Evolutionary conservation across 345 rosid species (phyloP).

Genomic region (Pistacia vera): DNA sequence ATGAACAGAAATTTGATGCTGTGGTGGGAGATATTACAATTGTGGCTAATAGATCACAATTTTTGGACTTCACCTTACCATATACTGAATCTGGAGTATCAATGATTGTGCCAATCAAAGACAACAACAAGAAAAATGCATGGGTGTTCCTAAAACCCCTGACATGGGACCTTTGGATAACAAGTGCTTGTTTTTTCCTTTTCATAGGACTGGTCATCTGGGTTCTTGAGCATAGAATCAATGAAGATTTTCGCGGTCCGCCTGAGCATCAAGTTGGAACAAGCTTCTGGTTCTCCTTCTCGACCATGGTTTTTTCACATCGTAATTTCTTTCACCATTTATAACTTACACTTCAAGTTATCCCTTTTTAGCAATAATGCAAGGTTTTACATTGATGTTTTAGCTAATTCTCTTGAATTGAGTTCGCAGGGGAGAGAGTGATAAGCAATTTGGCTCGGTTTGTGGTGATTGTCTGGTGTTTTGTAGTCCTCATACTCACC

Average conservation of each 20-base stretch:
- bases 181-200: slow-evolving; percentile 49
- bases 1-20: slow-evolving; percentile 47
- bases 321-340: slow-evolving; percentile 7
- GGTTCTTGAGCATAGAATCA: slow-evolving; percentile 68
- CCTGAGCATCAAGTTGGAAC: slow-evolving; percentile 36
- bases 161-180: slow-evolving; percentile 61
- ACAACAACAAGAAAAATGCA: slow-evolving; percentile 36
- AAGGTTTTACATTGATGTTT: neutral
- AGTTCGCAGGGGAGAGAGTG: slow-evolving; percentile 59
- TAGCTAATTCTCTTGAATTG: neutral
- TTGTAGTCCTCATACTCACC: slow-evolving; percentile 59
- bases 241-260: slow-evolving; percentile 64
- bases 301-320: slow-evolving; percentile 57
- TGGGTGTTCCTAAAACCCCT: slow-evolving; percentile 75
- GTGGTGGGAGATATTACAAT: slow-evolving; percentile 70
- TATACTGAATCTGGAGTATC: slow-evolving; percentile 67
- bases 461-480: slow-evolving; percentile 61
- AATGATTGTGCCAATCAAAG: slow-evolving; percentile 60
- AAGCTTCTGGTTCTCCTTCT: slow-evolving; percentile 40
- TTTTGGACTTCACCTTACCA: slow-evolving; percentile 69
- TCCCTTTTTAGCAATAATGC: too few relatives aligned
- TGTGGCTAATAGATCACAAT: slow-evolving; percentile 37
- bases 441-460: slow-evolving; percentile 44
- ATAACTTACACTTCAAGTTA: too few relatives aligned
- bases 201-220: slow-evolving; percentile 63